phyloP scores from a whole-genome alignment of 2,329 filamentous ascomycete genomes.

The Trichoderma sp. region DNA sequence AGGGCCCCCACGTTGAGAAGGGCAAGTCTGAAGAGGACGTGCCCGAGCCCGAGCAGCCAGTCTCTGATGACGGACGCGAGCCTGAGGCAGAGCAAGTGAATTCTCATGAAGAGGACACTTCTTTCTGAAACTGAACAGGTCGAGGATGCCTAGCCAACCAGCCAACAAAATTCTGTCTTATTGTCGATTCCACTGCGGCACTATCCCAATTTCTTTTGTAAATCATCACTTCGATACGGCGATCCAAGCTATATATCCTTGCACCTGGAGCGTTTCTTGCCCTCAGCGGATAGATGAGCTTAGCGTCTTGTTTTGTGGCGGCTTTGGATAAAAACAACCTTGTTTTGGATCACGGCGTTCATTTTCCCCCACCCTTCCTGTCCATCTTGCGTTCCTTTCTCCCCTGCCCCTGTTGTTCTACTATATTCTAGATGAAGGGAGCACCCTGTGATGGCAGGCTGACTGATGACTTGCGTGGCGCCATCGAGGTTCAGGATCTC shows the following conservation, averaged over 20 bases:
- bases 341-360: conserved; percentile 38
- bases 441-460: conserved; percentile 26
- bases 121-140: conserved; percentile 8
- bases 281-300: conserved; percentile 13
- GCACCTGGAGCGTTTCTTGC: conserved; percentile 21
- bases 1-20: neutral
- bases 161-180: conserved; percentile 4
- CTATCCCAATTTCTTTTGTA: conserved; percentile 23
- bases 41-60: neutral
- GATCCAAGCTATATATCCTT: conserved; percentile 28
- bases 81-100: neutral
- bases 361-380: conserved; percentile 30
- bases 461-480: conserved; percentile 30
- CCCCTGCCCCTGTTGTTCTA: neutral
- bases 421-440: conserved; percentile 24
- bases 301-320: conserved; percentile 33
- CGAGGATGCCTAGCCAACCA: conserved; percentile 4
- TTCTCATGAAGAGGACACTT: neutral
- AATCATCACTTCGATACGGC: conserved; percentile 25
- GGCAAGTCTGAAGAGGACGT: neutral
- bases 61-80: neutral
- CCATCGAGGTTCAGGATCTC: conserved; percentile 23
- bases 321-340: conserved; percentile 37
- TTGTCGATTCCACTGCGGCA: neutral
- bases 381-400: conserved; percentile 25